Evolutionary conservation across 306 rosid species (phyloP).

Genomic region (Sophora flavescens): DNA sequence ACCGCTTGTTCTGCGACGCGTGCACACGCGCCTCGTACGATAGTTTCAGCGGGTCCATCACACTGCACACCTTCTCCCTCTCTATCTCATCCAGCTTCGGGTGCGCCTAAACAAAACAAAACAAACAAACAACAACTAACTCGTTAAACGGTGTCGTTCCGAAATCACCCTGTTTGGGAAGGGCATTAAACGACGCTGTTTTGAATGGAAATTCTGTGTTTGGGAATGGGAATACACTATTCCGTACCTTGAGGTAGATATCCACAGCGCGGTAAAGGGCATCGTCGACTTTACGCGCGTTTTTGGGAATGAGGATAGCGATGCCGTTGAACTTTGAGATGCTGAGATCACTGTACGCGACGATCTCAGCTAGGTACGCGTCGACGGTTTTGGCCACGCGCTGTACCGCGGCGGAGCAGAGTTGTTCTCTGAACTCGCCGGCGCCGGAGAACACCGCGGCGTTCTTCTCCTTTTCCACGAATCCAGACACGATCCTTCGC

Average conservation of each 20-base stretch:
- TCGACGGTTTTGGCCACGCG: conserved; percentile 64
- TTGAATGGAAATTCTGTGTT: background rate
- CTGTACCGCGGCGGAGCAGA: conserved; percentile 44
- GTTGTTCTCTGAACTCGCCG: conserved; percentile 47
- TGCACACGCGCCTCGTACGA: conserved; percentile 81
- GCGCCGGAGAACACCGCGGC: conserved; percentile 60
- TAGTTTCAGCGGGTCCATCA: conserved; percentile 77
- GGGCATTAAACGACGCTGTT: background rate
- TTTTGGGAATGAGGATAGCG: conserved; percentile 61
- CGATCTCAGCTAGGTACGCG: conserved; percentile 66
- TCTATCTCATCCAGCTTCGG: conserved; percentile 85
- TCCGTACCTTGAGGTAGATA: conserved; percentile 68
- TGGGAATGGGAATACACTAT: background rate
- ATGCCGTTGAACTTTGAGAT: conserved; percentile 73
- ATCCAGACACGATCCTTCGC: conserved; percentile 62
- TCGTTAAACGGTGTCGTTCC: background rate
- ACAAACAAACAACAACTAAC: background rate
- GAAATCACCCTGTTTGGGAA: background rate
- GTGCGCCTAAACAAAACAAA: conserved; percentile 59
- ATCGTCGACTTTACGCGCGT: conserved; percentile 70
- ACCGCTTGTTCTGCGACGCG: conserved; percentile 83
- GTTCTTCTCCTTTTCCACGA: conserved; percentile 66
- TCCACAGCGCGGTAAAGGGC: conserved; percentile 77
- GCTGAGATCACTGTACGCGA: conserved; percentile 56
- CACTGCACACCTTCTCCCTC: conserved; percentile 83